These are phyloP conservation scores for Serendipita indica DNA, from an alignment of 768 basidiomycete genomes.

Conservation along the genomic window DNA sequence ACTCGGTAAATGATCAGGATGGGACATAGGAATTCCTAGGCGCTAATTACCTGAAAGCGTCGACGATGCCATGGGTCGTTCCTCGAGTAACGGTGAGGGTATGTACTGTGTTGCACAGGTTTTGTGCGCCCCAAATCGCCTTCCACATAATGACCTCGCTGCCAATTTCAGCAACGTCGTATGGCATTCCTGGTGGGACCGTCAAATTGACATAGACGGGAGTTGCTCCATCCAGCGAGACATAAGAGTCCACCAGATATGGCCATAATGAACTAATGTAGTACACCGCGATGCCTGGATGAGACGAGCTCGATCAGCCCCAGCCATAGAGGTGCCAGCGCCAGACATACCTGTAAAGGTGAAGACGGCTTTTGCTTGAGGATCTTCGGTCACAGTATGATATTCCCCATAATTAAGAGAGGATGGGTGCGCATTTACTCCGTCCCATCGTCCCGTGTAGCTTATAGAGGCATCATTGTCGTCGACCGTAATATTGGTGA, in stretches of 20 bases:
- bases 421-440: not conserved
- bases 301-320: not conserved
- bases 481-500: not conserved
- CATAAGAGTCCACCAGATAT: not conserved
- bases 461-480: not conserved
- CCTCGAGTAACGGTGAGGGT: not conserved
- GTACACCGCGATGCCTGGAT: constrained; percentile 2
- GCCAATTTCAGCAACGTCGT: not conserved
- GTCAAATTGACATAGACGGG: not conserved
- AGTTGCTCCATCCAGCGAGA: not conserved
- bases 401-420: not conserved
- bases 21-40: too few relatives aligned
- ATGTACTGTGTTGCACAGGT: not conserved
- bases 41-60: not conserved
- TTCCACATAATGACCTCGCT: not conserved
- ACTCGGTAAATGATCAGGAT: too few relatives aligned
- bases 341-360: not conserved
- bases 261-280: not conserved
- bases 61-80: not conserved
- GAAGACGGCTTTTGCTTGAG: not conserved
- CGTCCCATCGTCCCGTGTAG: not conserved
- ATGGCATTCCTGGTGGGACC: not conserved
- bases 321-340: not conserved
- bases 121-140: not conserved
- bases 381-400: not conserved